phyloP scores from a whole-genome alignment of 2,329 filamentous ascomycete species.

The Monilinia polystroma region DNA sequence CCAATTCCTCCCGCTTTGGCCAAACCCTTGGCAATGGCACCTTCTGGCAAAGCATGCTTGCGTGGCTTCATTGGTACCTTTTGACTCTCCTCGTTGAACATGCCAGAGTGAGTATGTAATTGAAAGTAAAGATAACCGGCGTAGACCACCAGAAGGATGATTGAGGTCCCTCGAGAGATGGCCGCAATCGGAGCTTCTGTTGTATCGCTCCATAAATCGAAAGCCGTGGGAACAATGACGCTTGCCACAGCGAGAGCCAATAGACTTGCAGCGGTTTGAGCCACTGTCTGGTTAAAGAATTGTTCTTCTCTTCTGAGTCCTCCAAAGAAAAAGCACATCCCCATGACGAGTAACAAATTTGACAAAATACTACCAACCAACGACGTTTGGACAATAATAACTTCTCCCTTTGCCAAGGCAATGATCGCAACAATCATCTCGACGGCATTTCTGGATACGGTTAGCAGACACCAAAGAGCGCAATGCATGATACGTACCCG shows the following conservation, averaged over 20 bases:
- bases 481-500: constrained; percentile 53
- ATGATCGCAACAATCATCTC: constrained; percentile 88
- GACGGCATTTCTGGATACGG: constrained; percentile 66
- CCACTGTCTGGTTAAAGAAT: constrained; percentile 88
- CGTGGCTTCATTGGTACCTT: constrained; percentile 67
- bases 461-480: constrained; percentile 33
- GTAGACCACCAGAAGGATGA: constrained; percentile 85
- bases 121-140: constrained; percentile 85
- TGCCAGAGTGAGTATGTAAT: constrained; percentile 75
- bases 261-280: constrained; percentile 76
- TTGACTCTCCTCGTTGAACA: constrained; percentile 77
- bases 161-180: constrained; percentile 69
- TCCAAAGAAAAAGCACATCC: constrained; percentile 87
- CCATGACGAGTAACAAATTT: constrained; percentile 83
- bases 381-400: constrained; percentile 88
- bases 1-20: constrained; percentile 38
- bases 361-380: constrained; percentile 89
- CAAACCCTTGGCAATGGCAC: constrained; percentile 37
- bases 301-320: constrained; percentile 72
- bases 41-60: constrained; percentile 41
- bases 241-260: constrained; percentile 70
- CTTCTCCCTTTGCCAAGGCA: constrained; percentile 64
- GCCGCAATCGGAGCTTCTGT: constrained; percentile 51
- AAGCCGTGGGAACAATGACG: constrained; percentile 88
- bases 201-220: constrained; percentile 55